Percentiles rank a stretch among this genome's conserved stretches.
Evolutionary conservation across 176 grass and related monocot genomes (phyloP).

Genomic region (Sorghum bicolor): DNA sequence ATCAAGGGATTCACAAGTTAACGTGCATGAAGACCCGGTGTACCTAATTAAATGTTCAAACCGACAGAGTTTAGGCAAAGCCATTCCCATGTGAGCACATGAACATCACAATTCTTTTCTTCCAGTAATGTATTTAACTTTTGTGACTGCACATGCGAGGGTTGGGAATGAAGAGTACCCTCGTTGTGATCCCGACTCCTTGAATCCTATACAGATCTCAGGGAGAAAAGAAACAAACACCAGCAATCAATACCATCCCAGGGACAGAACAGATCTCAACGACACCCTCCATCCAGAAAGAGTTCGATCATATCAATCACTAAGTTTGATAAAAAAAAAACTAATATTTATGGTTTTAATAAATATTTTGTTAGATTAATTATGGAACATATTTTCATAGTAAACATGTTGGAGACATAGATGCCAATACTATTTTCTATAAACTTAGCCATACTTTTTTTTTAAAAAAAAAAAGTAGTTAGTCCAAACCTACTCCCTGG

Average conservation of each 20-base stretch:
- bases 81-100: slow-evolving; percentile 64
- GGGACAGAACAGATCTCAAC: slow-evolving; percentile 11
- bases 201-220: slow-evolving; percentile 21
- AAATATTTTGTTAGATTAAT: not conserved
- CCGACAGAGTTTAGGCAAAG: slow-evolving; percentile 31
- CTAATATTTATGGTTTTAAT: not conserved
- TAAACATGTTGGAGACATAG: not conserved
- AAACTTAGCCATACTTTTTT: not conserved
- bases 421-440: not conserved
- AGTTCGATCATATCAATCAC: not conserved
- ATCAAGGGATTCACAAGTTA: not conserved
- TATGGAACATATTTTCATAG: not conserved
- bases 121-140: slow-evolving; percentile 33
- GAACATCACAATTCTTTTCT: slow-evolving; percentile 44
- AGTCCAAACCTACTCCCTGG: not conserved
- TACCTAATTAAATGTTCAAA: slow-evolving; percentile 16
- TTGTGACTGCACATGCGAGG: slow-evolving; percentile 44
- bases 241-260: not conserved
- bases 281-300: not conserved
- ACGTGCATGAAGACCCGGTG: slow-evolving; percentile 17
- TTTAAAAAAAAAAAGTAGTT: not conserved
- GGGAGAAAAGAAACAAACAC: slow-evolving; percentile 3
- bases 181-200: slow-evolving; percentile 16
- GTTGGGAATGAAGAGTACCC: slow-evolving; percentile 33
- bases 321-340: not conserved